Evolutionary conservation across 2,329 filamentous ascomycete genomes (phyloP).

Genomic region (Alternaria sp.): DNA sequence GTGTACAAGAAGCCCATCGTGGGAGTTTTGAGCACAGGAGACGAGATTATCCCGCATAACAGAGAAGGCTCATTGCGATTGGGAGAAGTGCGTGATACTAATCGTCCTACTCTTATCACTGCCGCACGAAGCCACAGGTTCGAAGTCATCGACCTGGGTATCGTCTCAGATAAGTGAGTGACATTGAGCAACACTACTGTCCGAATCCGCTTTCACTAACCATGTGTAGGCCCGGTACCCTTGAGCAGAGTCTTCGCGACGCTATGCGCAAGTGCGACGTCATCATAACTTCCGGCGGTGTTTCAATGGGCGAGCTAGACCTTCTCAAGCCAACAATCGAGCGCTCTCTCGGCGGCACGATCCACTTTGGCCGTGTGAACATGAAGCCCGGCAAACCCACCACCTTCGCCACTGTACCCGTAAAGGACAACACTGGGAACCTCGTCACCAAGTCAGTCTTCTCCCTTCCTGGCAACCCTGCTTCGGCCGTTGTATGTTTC

Average conservation of each 20-base stretch:
- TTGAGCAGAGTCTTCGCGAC: conserved; percentile 79
- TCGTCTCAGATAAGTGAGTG: conserved; percentile 73
- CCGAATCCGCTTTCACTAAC: conserved; percentile 1
- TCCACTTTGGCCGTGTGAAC: conserved; percentile 93
- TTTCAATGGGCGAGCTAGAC: conserved; percentile 97
- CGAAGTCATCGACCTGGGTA: conserved; percentile 82
- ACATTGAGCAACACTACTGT: neutral
- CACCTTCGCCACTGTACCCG: conserved; percentile 88
- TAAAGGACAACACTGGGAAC: conserved; percentile 62
- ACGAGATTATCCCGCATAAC: conserved; percentile 85
- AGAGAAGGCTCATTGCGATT: conserved; percentile 68
- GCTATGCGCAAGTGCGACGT: conserved; percentile 79
- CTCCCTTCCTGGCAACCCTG: conserved; percentile 91
- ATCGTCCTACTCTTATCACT: conserved; percentile 85
- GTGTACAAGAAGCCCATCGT: conserved; percentile 80
- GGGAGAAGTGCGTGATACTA: conserved; percentile 93
- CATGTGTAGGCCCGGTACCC: conserved; percentile 65
- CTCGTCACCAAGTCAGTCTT: conserved; percentile 78
- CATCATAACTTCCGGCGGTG: conserved; percentile 90
- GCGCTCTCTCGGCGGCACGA: conserved; percentile 84
- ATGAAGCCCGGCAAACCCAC: conserved; percentile 99
- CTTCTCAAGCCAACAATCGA: conserved; percentile 96
- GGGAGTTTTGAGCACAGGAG: conserved; percentile 90
- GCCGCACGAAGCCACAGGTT: conserved; percentile 79
- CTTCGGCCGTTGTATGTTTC: conserved; percentile 89